Evolutionary conservation across 2,329 filamentous ascomycete genomes (phyloP), one percentile per base, ranked within the genome.

Genomic region (Ilyonectria sp.): DNA sequence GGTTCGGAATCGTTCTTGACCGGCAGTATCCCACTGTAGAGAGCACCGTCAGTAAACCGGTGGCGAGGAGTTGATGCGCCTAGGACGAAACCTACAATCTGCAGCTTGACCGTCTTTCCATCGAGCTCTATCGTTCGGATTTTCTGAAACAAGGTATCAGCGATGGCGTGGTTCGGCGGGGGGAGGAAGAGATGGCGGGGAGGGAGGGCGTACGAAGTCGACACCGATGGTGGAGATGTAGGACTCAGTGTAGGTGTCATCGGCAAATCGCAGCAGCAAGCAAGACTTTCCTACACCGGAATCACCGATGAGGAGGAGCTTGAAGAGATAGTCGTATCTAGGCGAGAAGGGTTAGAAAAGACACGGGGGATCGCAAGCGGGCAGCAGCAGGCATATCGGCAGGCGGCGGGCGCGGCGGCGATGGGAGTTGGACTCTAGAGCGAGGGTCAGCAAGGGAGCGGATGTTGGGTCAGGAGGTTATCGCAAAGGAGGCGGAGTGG

Each of bases 251-350:
- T 98, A 99, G 83, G 96, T 98, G 81, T 98, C 95, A 82, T 98
- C 96, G 81, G 96, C 96, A 81, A 99, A 99, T 87, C 96, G 94
- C 82, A 99, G 89, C 76, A 99, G 89, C 86, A 99, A 84, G 86
- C 96, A 99, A 81, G 96, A 99, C 92, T 99, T 99, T 92, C 96
- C 96, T 80, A 99, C 96, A 91, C 96, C 96, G 83, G 96, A 99
- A 84, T 99, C 96, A 85, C 96, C 96, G 91, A 99, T 99, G 88
- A 99, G 95, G 85, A 99, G 94, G 75, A 99, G 94, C 92, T 99
- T 99, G 92, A 99, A 99, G 81, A 99, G 94, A 85, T 99, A 99
- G 84, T 99, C 96, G 93, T 99, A 99, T 96, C 96, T 98, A 81
- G 60, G 61, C 61, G 47, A 58, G 67, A 63, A 21, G 59, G 37